phyloP scores from a whole-genome alignment of 768 basidiomycete genomes.

The Tulasnella sp. region DNA sequence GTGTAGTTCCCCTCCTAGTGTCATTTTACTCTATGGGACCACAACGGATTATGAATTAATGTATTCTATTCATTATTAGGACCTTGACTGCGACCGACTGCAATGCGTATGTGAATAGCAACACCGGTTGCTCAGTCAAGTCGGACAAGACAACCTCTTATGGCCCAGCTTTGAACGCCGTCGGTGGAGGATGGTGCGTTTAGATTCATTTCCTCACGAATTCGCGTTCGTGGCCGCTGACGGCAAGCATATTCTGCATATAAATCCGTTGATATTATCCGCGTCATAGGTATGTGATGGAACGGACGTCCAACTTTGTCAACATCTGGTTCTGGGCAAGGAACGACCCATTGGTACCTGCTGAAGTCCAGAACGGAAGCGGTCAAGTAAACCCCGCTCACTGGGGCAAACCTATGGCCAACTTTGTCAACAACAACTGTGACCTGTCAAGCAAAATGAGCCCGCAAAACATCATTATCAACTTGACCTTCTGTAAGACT shows the following conservation, averaged over 20 bases:
- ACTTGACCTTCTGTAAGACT: slow-evolving; percentile 23
- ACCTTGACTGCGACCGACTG: not conserved
- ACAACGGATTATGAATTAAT: not conserved
- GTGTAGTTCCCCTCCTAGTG: not conserved
- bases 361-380: slow-evolving; percentile 15
- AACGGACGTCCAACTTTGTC: slow-evolving; percentile 18
- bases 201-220: not conserved
- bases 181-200: slow-evolving; percentile 19
- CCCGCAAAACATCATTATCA: slow-evolving; percentile 25
- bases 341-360: slow-evolving; percentile 13
- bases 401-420: slow-evolving; percentile 23
- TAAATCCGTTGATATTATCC: no score
- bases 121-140: slow-evolving; percentile 7
- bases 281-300: slow-evolving; percentile 20
- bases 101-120: not conserved
- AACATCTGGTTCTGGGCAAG: slow-evolving; percentile 20
- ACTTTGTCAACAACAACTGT: slow-evolving; percentile 24
- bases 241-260: no score
- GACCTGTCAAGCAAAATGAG: slow-evolving; percentile 22
- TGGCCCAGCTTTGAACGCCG: slow-evolving; percentile 8
- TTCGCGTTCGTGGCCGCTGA: not conserved
- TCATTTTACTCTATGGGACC: not conserved
- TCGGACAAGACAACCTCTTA: not conserved
- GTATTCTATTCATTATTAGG: not conserved
- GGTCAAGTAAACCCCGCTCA: slow-evolving; percentile 11